phyloP scores from a whole-genome alignment of 352 stramenopile species.

The Blastocystis sp. region DNA sequence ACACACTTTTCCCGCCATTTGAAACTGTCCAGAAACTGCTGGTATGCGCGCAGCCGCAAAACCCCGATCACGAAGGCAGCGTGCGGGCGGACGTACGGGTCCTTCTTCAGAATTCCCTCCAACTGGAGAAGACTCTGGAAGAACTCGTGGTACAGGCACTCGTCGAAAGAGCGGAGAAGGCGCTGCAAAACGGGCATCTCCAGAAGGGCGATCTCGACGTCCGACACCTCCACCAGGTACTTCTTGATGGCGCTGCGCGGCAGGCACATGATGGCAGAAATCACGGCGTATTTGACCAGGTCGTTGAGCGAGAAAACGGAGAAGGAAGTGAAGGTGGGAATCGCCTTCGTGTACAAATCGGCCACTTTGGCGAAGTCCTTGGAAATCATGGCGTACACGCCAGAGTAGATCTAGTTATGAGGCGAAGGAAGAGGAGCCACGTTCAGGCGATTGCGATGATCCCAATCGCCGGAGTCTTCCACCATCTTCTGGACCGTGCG shows the following conservation, averaged over 20 bases:
- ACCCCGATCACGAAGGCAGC: constrained; percentile 11
- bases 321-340: constrained; percentile 67
- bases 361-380: constrained; percentile 60
- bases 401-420: constrained; percentile 56
- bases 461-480: constrained; percentile 62
- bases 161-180: constrained; percentile 51
- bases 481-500: constrained; percentile 47
- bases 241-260: constrained; percentile 18
- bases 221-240: constrained; percentile 23
- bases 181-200: constrained; percentile 46
- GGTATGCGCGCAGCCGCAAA: constrained; percentile 54
- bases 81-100: constrained; percentile 21
- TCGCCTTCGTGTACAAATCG: constrained; percentile 37
- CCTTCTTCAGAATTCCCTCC: constrained; percentile 63
- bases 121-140: constrained; percentile 51
- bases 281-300: constrained; percentile 62
- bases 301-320: constrained; percentile 67
- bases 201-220: constrained; percentile 43
- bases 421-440: not conserved
- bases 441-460: constrained; percentile 64
- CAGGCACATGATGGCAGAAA: constrained; percentile 29
- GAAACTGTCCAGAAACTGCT: constrained; percentile 68
- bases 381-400: constrained; percentile 52
- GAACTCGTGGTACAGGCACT: constrained; percentile 64
- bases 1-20: constrained; percentile 25